A percentile compares a stretch with the other conserved stretches of the same genome.
Evolutionary conservation across 2,329 filamentous ascomycete genomes (phyloP).

Genomic region (Thielaviopsis punctulata): DNA sequence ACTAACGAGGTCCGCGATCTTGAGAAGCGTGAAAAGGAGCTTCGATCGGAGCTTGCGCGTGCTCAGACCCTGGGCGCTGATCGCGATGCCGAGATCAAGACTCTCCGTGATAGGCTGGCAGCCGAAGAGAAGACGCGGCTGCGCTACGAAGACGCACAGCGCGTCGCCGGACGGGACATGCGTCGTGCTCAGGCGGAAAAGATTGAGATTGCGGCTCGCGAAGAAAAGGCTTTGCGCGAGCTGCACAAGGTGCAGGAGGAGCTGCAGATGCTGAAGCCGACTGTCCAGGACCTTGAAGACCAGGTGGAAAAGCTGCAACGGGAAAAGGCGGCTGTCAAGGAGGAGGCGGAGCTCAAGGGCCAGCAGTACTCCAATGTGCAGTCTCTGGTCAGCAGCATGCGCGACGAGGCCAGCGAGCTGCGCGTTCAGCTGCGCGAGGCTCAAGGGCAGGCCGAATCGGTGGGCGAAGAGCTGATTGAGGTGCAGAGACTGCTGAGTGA

Average conservation of each 20-base stretch:
- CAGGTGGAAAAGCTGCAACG: slow-evolving; percentile 49
- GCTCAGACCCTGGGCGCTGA: slow-evolving; percentile 55
- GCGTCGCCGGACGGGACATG: slow-evolving; percentile 57
- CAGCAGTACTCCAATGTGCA: slow-evolving; percentile 77
- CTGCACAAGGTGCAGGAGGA: slow-evolving; percentile 59
- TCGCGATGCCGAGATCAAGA: slow-evolving; percentile 61
- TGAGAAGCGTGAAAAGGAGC: slow-evolving; percentile 67
- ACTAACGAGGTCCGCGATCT: slow-evolving; percentile 50
- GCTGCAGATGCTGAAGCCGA: slow-evolving; percentile 44
- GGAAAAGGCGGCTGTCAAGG: slow-evolving; percentile 50
- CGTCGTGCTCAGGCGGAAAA: slow-evolving; percentile 64
- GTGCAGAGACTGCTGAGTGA: slow-evolving; percentile 74
- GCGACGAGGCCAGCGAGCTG: slow-evolving; percentile 78
- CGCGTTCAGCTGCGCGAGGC: slow-evolving; percentile 83
- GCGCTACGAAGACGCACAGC: slow-evolving; percentile 63
- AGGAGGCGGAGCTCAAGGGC: slow-evolving; percentile 69
- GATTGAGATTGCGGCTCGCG: slow-evolving; percentile 55
- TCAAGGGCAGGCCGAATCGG: slow-evolving; percentile 59
- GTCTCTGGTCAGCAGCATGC: slow-evolving; percentile 76
- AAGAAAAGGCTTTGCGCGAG: slow-evolving; percentile 55
- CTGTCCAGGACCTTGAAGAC: slow-evolving; percentile 52
- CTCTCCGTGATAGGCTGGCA: slow-evolving; percentile 59
- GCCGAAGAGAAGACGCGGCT: slow-evolving; percentile 55
- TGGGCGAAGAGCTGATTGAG: slow-evolving; percentile 86
- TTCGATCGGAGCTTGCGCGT: slow-evolving; percentile 54